Percentiles rank a stretch among this genome's conserved stretches.
phyloP scores from a whole-genome alignment of 345 rosid species.

The Syzygium aromaticum region DNA sequence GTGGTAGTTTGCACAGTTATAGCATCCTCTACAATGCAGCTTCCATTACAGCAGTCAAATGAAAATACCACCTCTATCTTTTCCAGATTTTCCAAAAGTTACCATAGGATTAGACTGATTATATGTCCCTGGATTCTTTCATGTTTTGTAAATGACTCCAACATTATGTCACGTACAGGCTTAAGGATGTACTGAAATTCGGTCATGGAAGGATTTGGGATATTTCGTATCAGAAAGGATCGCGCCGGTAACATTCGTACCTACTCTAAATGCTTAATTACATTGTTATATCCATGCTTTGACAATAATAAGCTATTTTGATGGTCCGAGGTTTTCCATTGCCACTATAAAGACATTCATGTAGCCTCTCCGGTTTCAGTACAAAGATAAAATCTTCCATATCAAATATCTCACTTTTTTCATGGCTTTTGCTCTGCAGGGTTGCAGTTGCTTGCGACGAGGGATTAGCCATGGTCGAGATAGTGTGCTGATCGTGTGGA shows the following conservation, averaged over 20 bases:
- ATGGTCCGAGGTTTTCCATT: not conserved
- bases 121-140: not conserved
- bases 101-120: not conserved
- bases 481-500: not conserved
- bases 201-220: constrained; percentile 18
- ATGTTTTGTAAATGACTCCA: not conserved
- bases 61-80: not conserved
- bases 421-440: not conserved
- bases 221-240: not conserved
- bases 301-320: not conserved
- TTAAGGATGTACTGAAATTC: not conserved
- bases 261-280: not conserved
- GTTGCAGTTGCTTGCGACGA: not conserved
- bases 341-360: not conserved
- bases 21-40: not conserved
- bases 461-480: not conserved
- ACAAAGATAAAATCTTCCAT: not conserved
- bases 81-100: not conserved
- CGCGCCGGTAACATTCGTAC: not conserved
- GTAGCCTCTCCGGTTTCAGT: not conserved
- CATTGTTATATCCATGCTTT: not conserved
- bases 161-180: not conserved
- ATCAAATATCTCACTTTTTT: not conserved
- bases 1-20: no score
- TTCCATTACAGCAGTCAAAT: not conserved